phyloP scores from a whole-genome alignment of 441 rosid species.

The Pelargonium australe region DNA sequence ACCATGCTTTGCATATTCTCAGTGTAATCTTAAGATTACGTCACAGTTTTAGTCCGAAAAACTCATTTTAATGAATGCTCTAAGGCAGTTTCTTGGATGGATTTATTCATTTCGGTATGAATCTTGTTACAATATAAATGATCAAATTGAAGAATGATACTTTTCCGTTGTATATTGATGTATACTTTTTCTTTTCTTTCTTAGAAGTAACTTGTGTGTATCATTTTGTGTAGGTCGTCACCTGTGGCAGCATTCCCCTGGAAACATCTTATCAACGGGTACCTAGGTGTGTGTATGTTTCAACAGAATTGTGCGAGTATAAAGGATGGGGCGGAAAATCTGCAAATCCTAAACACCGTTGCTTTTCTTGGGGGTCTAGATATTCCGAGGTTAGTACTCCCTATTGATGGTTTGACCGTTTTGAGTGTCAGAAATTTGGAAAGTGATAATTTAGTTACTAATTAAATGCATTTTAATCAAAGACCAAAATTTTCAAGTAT shows the following conservation, averaged over 20 bases:
- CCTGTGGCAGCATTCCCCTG: conserved; percentile 80
- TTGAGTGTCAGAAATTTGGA: background rate
- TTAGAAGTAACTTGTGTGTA: background rate
- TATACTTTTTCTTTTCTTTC: background rate
- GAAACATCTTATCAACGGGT: conserved; percentile 76
- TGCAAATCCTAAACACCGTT: conserved; percentile 60
- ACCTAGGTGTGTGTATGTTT: conserved; percentile 74
- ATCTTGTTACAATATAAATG: background rate
- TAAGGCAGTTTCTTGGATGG: background rate
- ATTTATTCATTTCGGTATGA: background rate
- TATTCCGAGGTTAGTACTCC: conserved; percentile 59
- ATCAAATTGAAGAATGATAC: background rate
- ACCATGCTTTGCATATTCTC: too few relatives aligned
- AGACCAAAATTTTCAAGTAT: background rate
- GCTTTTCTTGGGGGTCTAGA: conserved; percentile 83
- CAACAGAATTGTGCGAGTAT: conserved; percentile 73
- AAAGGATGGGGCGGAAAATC: conserved; percentile 71
- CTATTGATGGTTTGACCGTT: background rate
- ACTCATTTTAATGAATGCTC: too few relatives aligned
- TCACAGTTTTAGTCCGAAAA: too few relatives aligned
- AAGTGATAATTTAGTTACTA: conserved; percentile 8
- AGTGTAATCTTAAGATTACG: too few relatives aligned
- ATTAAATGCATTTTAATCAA: background rate
- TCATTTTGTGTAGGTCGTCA: conserved; percentile 57
- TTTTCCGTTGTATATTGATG: background rate